Base-by-base conservation (phyloP, 2,329 filamentous ascomycete species). In the Neofusicoccum sp. region DNA sequence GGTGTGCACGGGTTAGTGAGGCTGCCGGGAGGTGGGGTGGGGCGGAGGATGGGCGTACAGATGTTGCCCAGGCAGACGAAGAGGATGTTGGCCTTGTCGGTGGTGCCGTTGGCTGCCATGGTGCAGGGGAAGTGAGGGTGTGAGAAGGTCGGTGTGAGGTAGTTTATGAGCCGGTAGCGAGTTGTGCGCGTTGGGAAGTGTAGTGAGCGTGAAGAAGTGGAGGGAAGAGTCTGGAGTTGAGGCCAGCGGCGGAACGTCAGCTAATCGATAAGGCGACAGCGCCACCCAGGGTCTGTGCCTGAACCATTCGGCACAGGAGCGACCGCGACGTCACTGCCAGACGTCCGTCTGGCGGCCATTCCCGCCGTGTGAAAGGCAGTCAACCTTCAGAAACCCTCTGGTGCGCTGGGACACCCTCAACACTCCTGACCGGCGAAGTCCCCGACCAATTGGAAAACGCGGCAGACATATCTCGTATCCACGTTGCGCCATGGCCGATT, bases 41-140 rank as follows among this genome's bases (percentile, higher is more conserved):
- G 53, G 45, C 51, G 54, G 60, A 11, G 28, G 30, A 43, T 31
- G 16, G 16, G 63, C 74, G 56, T 70, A 84, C 92, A 99, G 71
- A 98, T 98, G 76, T 99, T 99, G 74, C 95, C 95, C 34, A 98
- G 83, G 77, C 95, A 99, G 68, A 98, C 93, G 73, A 98, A 98
- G 57, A 98, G 85, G 38, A 98, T 89, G 2, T 88, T 92, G 59
- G 90, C 70, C 47, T 69, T 70, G 33, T n/a, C n/a, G n/a, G 65
- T 64, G 26, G 68, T 62, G 41, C 40, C 57, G 33, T 59, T 44
- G 57, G 34, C 26, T 30, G 65, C 38, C 62, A 65, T 41, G 45
- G 9, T 24, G 24, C 8, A 8, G 45, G 45, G 20, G 26, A 31
- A 20, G 14, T 20, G 20, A 9, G 24, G n/a, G 14, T 4, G 8